Percentiles rank a stretch among this genome's conserved stretches.
Evolutionary conservation across 208 protist species (phyloP).

Genomic region (Wallacemonas collosoma): DNA sequence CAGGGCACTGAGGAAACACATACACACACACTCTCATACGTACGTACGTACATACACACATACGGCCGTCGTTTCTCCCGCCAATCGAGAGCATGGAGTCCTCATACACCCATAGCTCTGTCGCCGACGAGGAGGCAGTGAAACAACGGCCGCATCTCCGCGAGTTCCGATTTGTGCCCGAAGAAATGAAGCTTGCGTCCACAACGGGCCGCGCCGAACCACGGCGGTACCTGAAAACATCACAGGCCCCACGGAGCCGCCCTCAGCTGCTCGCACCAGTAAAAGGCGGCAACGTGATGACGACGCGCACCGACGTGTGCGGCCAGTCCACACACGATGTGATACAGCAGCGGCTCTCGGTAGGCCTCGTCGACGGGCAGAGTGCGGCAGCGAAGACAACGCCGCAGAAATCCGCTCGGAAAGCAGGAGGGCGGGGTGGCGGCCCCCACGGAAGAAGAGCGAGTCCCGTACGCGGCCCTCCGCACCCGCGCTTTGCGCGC

Average conservation of each 20-base stretch:
- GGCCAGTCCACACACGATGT: not conserved
- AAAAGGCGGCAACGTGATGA: not conserved
- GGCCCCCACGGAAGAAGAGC: not conserved
- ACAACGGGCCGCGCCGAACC: constrained; percentile 1
- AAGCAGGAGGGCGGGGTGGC: not conserved
- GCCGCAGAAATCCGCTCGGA: not conserved
- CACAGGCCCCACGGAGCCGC: constrained; percentile 4
- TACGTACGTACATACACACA: not conserved
- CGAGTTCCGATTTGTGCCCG: constrained; percentile 10
- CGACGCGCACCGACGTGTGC: not conserved
- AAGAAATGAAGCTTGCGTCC: constrained; percentile 3
- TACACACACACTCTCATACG: constrained; percentile 11
- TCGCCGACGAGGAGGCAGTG: not conserved
- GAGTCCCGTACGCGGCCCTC: not conserved
- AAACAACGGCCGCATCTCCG: constrained; percentile 8
- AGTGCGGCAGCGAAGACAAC: not conserved
- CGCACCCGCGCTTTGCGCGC: not conserved
- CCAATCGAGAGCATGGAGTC: not conserved
- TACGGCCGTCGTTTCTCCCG: too few species aligned
- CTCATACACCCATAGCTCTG: not conserved
- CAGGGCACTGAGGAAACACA: not conserved
- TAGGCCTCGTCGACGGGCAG: not conserved
- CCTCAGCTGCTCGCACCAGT: constrained; percentile 9
- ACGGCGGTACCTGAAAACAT: constrained; percentile 9
- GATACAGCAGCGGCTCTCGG: not conserved